Base-by-base conservation (phyloP, 352 stramenopile genomes). In the Globisporangium cylindrosporum region DNA sequence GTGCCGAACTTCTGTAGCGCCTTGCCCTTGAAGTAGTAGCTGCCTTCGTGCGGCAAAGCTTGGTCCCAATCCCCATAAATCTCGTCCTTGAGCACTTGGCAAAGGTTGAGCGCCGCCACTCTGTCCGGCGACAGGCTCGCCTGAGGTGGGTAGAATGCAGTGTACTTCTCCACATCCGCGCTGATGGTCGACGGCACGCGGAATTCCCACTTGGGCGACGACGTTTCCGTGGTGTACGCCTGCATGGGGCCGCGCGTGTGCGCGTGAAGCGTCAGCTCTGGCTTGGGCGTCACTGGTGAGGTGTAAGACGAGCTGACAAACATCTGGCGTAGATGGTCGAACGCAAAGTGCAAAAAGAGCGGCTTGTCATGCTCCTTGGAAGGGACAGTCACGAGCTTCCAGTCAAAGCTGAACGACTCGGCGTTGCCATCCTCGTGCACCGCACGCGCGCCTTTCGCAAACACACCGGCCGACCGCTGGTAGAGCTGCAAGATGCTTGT, bases 11-110 rank as follows among this genome's bases (percentile, higher is more conserved):
- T 93, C 60, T 94, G 87, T 24, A 92, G 63, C 12, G 78, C 64
- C 48, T 94, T 94, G 53, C 87, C 85, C 64, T 92, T 93, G 67
- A 94, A 94, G 75, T 94, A 94, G 71, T 94, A 94, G 67, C 83
- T 91, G 27, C 79, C 85, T 71, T 91, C 79, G 27, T 74, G 71
- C 7, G 82, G 82, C 48, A 93, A 62, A 8, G 75, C 60, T 49
- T 64, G 56, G 18, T 73, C 68, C 87, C 87, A 95, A 36, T 90
- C 73, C n/a, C 73, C 77, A 25, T 92, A 43, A 61, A 93, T 91
- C 73, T 93, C 83, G 36, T 91, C 76, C 0, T 64, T 65, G 2
- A 93, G 70, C 2, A 92, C 67, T 5, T 73, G 71, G 36, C 69
- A 83, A 15, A 90, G 69, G 27, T 78, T 71, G 12, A 84, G 51